Evolutionary conservation across 108 stramenopile genomes (phyloP), one percentile per base, ranked within the genome.

Genomic region (Fragilariopsis cylindrus): DNA sequence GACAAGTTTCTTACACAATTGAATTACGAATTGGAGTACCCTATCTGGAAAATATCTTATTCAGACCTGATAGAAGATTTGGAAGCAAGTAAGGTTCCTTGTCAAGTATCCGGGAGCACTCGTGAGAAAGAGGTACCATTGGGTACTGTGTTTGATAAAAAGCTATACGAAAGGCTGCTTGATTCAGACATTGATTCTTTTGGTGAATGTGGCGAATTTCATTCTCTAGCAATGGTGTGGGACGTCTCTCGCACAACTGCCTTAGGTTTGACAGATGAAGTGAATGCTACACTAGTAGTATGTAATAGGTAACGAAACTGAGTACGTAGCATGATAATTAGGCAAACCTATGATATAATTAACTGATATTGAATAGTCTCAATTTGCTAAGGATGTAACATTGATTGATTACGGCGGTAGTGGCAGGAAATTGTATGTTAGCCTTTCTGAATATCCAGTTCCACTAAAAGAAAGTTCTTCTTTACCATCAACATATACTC

Each of bases 171-270:
- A 44, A 49, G 39, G 19, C 19, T 84, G 7, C 53, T 60, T 15
- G 58, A 75, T 39, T 62, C 54, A n/a, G 60, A 19, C 7, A 73
- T 88, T 18, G 94, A 96, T 77, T 84, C 75, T 9, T 96, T 96
- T 83, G 94, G 94, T 12, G 94, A 96, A 55, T 66, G 81, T 74
- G 94, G 94, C 49, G 94, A 96, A 77, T 96, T 93, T 73, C 94
- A 96, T 76, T 84, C 92, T 13, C 55, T 90, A 41, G 94, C 86
- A 18, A 80, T 87, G 72, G 93, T 94, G 7, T 94, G 90, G 90
- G 76, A 81, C 18, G 82, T 82, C 13, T 65, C 82, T 12, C 77
- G 83, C 43, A 68, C 70, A 30, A 71, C 65, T 19, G 86, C 86
- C 30, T 73, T 91, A 18, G 89, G 86, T 9, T 11, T 80, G 11